phyloP scores from a whole-genome alignment of 2,329 filamentous ascomycete genomes.

The Sporothrix curviconia region DNA sequence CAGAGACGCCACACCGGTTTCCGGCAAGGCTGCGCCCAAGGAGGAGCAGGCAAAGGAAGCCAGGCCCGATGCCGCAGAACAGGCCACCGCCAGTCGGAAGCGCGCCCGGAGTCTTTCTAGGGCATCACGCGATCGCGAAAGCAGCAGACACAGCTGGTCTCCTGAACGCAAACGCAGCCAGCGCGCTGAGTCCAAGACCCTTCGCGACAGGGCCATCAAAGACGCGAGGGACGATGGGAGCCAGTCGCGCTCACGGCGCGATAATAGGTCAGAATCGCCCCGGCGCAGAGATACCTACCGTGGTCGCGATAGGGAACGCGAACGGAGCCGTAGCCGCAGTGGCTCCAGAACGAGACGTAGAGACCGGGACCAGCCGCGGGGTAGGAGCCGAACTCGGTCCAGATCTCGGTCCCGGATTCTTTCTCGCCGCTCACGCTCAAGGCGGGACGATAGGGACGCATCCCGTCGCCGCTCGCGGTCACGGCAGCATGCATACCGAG shows the following conservation, averaged over 20 bases:
- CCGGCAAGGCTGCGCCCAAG: constrained; percentile 27
- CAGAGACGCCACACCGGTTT: background rate
- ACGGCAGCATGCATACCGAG: background rate
- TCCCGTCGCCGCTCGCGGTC: constrained; percentile 8
- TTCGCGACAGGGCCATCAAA: constrained; percentile 21
- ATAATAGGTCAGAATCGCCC: constrained; percentile 15
- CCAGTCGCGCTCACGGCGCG: constrained; percentile 9
- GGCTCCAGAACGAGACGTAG: constrained; percentile 1
- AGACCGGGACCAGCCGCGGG: background rate
- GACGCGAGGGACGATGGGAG: constrained; percentile 6
- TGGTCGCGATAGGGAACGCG: constrained; percentile 4
- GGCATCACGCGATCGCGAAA: constrained; percentile 25
- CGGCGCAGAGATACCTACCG: constrained; percentile 12
- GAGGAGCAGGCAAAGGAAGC: constrained; percentile 21
- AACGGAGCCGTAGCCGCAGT: constrained; percentile 12
- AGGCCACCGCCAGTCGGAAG: background rate
- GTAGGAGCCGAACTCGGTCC: constrained; percentile 13
- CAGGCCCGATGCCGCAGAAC: background rate
- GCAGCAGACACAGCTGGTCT: constrained; percentile 25
- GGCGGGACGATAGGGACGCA: background rate
- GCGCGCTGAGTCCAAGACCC: constrained; percentile 17
- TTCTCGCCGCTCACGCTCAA: background rate
- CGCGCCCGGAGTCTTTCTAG: constrained; percentile 25
- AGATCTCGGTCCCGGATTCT: background rate
- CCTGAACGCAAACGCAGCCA: constrained; percentile 24